Conservation (phyloP, 2,329 filamentous ascomycete genomes). For the Cercospora janseana region DNA sequence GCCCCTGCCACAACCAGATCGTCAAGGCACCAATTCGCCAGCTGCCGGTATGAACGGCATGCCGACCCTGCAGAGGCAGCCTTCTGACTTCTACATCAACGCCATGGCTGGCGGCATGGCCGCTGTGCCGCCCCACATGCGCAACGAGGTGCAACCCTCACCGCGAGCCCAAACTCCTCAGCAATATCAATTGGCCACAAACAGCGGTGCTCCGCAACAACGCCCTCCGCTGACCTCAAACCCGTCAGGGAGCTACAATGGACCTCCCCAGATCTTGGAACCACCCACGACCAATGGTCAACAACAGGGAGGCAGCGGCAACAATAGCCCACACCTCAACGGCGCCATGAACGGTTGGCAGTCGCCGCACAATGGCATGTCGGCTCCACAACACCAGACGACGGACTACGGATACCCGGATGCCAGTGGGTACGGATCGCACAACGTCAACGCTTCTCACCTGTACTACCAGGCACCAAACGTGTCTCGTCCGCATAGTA, state of each 20-base stretch:
- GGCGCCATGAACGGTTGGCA: slow-evolving; percentile 72
- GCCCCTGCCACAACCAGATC: slow-evolving; percentile 75
- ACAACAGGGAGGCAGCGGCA: slow-evolving; percentile 69
- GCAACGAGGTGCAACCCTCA: slow-evolving; percentile 67
- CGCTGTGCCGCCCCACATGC: slow-evolving; percentile 73
- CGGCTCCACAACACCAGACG: slow-evolving; percentile 61
- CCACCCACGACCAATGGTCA: slow-evolving; percentile 75
- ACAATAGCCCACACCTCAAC: slow-evolving; percentile 79
- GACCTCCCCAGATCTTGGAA: slow-evolving; percentile 76
- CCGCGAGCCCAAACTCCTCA: slow-evolving; percentile 64
- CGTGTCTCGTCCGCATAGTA: slow-evolving; percentile 69
- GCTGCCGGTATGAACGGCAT: slow-evolving; percentile 70
- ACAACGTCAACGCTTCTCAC: slow-evolving; percentile 61
- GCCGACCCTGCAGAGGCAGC: slow-evolving; percentile 62
- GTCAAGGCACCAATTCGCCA: slow-evolving; percentile 76
- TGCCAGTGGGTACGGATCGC: slow-evolving; percentile 41
- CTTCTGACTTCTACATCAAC: slow-evolving; percentile 73
- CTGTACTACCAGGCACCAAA: slow-evolving; percentile 70
- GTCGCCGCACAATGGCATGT: slow-evolving; percentile 73
- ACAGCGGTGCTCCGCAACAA: slow-evolving; percentile 48
- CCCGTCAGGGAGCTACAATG: slow-evolving; percentile 66
- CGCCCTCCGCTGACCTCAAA: slow-evolving; percentile 75
- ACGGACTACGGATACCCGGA: slow-evolving; percentile 77
- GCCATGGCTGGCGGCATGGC: slow-evolving; percentile 58
- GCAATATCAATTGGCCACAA: slow-evolving; percentile 56